Base-by-base conservation (phyloP, 2,329 filamentous ascomycete species). In the Aspergillus pseudotamarii region DNA sequence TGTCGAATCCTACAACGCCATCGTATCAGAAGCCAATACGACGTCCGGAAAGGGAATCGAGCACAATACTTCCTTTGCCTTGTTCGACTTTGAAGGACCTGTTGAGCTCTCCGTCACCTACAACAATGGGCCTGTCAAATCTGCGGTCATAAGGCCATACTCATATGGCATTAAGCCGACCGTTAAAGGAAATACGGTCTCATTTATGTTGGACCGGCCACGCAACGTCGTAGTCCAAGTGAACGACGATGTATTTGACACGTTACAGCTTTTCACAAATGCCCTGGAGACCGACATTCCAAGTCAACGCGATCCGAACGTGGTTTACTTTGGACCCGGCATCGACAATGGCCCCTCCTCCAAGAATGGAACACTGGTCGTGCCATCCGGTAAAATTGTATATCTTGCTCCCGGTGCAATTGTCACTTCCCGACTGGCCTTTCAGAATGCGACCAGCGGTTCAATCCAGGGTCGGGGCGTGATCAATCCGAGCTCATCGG, bases 141-240 rank as follows among this genome's bases (percentile, higher is more conserved):
- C 59, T n/a, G 59, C 54, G 3, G 54, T 41, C 4, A 41, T 61
- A 4, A 43, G 59, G 10, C 59, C 59, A 16, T 23, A 41, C 19
- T 61, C 59, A 8, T 45, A 28, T 12, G 28, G 10, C 23, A 61
- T 61, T 10, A 12, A 28, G 16, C 5, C n/a, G n/a, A 34, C 38
- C 10, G 12, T 59, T 12, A 14, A 45, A 4, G 50, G 28, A 4
- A 46, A 59, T 23, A 38, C 21, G 4, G 50, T 62, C 4, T 23
- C 30, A 3, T 62, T 62, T 32, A 36, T 50, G 11, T 36, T 62
- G 1, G 32, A 50, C 10, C 32, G 41, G 6, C 30, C 56, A 5
- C 50, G 46, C 28, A 56, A 59, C 14, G 21, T 62, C n/a, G 54
- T 62, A 11, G 16, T 62, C 16, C 48, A 62, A 34, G 32, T 62